These are phyloP conservation scores for Cyberlindnera xylosilytica DNA, from an alignment of 805 yeast genomes.

Conservation along the genomic window DNA sequence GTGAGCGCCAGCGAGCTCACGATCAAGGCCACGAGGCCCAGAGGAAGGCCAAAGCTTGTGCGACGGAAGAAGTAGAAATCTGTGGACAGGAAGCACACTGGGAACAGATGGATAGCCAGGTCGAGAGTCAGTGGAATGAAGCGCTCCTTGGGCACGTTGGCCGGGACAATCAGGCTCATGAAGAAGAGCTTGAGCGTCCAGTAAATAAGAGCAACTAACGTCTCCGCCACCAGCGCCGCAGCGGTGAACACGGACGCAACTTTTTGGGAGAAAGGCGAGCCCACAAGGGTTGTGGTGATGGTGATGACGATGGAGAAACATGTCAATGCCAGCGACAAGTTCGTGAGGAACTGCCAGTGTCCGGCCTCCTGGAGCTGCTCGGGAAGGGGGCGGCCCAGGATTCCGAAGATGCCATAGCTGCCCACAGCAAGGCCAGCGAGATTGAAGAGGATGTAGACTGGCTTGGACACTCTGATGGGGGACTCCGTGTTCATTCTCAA, in stretches of 20 bases:
- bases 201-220: constrained; percentile 59
- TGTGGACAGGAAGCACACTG: constrained; percentile 45
- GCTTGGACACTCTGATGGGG: background rate
- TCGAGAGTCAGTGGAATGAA: constrained; percentile 51
- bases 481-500: background rate
- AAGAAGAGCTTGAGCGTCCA: constrained; percentile 65
- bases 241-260: constrained; percentile 34
- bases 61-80: constrained; percentile 57
- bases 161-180: constrained; percentile 43
- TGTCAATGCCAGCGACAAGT: constrained; percentile 51
- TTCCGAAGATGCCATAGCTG: constrained; percentile 2
- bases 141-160: constrained; percentile 23
- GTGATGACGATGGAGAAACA: constrained; percentile 36
- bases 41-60: constrained; percentile 35
- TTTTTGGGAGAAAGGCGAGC: background rate
- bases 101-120: constrained; percentile 57
- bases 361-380: constrained; percentile 53
- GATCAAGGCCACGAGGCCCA: constrained; percentile 37
- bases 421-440: constrained; percentile 4
- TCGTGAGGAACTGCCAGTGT: constrained; percentile 70
- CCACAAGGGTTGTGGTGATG: constrained; percentile 38
- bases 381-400: constrained; percentile 38
- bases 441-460: background rate
- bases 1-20: constrained; percentile 38
- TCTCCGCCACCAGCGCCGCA: constrained; percentile 53